Conservation (phyloP, 2,329 filamentous ascomycete species). For the Lecanicillium sp. region DNA sequence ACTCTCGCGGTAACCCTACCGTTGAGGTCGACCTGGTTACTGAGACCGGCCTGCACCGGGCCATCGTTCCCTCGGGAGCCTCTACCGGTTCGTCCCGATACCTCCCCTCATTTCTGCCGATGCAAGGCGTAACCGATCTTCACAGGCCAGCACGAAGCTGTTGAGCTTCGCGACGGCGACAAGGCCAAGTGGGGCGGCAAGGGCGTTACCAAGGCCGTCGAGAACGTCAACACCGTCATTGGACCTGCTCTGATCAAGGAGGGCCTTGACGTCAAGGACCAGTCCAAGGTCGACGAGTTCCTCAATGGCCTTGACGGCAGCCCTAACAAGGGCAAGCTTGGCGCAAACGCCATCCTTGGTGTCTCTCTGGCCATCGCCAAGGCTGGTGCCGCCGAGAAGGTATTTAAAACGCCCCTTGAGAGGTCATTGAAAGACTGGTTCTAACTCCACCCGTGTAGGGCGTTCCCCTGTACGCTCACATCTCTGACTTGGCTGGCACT, state of each 20-base stretch:
- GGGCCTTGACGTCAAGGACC: conserved; percentile 77
- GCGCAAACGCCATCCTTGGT: conserved; percentile 83
- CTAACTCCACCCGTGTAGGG: conserved; percentile 34
- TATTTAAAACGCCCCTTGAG: conserved; percentile 19
- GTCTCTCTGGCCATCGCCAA: conserved; percentile 79
- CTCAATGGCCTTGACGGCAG: conserved; percentile 79
- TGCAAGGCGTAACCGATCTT: conserved; percentile 20
- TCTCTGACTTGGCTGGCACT: conserved; percentile 79
- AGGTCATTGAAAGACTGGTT: not conserved
- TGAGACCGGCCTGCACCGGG: conserved; percentile 91
- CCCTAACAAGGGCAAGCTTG: conserved; percentile 78
- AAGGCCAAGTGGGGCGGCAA: conserved; percentile 81
- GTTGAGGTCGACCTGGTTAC: conserved; percentile 97
- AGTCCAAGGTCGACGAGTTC: conserved; percentile 76
- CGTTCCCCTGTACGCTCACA: conserved; percentile 78
- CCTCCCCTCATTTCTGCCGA: conserved; percentile 12
- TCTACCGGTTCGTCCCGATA: conserved; percentile 65
- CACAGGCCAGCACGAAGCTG: conserved; percentile 78
- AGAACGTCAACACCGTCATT: conserved; percentile 78
- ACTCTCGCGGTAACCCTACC: conserved; percentile 97
- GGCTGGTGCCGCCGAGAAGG: conserved; percentile 83
- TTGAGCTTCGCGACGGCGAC: conserved; percentile 85
- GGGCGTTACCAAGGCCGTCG: conserved; percentile 77
- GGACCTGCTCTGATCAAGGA: conserved; percentile 76
- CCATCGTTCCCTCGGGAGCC: conserved; percentile 93